Evolutionary conservation across 306 rosid species (phyloP), one percentile per base, ranked within the genome.

Genomic region (Cucumis hystrix): DNA sequence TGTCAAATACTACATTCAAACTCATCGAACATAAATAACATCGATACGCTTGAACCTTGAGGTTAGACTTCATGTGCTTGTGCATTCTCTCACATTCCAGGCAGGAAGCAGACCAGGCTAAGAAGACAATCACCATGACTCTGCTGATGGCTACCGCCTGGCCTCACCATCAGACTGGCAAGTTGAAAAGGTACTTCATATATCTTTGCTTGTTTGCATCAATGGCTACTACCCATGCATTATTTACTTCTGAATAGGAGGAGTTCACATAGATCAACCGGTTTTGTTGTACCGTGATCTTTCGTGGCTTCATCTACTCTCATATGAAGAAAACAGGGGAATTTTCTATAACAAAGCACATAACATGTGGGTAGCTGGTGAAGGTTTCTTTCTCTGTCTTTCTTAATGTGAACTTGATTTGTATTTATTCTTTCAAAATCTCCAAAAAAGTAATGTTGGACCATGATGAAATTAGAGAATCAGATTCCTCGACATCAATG

Each of bases 321-420:
- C 61, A 16, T 23, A 40, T 72, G 20, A 23, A 28, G 61, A 25
- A 72, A 72, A 17, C 56, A 40, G 16, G 18, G 61, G 76, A 72
- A 4, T 51, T 72, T 51, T 47, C 75, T 43, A 14, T 45, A 23
- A 47, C 58, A 70, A 45, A 45, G 20, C 59, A 33, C 37, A 33
- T 33, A 70, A 47, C 14, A 5, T 70, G 54, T 70, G 54, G 35
- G 58, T 68, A 45, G 75, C 59, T 23, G 58, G 40, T 47, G 75
- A 21, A 70, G 75, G 75, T 70, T 23, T 45, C 25, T 33, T 18
- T n/a, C 51, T 66, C 72, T 13, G 45, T 71, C 76, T 47, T 25
- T 72, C 61, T 15, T 28, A 72, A 30, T 72, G 76, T 72, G 76
- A 72, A 72, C 76, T 72, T 72, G 76, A 72, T 70, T 25, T 72